Evolutionary conservation across 176 grass and related monocot genomes (phyloP).

Genomic region (Metroxylon sagu): DNA sequence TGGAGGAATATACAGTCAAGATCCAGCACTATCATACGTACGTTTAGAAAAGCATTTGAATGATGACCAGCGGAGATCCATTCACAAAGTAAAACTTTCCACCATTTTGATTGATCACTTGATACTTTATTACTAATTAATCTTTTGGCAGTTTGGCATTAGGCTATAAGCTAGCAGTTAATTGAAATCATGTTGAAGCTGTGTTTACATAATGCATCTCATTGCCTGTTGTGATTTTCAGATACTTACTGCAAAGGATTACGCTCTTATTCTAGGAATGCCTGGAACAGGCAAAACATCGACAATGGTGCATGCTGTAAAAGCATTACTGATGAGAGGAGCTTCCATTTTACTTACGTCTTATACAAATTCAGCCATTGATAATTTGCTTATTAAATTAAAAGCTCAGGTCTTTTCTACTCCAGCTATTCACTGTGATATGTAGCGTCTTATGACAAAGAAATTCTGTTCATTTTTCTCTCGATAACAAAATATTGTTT

Average conservation of each 20-base stretch:
- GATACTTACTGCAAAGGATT: conserved; percentile 97
- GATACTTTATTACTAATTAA: too few species aligned
- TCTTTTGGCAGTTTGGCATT: too few species aligned
- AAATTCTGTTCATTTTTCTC: too few species aligned
- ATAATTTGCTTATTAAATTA: conserved; percentile 95
- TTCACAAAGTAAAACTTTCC: conserved; percentile 60
- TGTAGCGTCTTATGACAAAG: too few species aligned
- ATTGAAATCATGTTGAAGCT: too few species aligned
- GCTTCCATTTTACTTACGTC: conserved; percentile 92
- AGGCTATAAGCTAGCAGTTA: too few species aligned
- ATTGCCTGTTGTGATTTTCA: conserved; percentile 25
- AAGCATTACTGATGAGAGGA: conserved; percentile 84
- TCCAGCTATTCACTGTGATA: background rate
- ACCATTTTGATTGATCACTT: background rate
- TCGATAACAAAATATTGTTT: too few species aligned
- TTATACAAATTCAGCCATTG: conserved; percentile 97
- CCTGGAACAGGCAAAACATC: conserved; percentile 98
- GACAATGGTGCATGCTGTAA: conserved; percentile 96
- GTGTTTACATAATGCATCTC: background rate
- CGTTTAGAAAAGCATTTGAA: conserved; percentile 64
- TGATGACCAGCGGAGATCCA: conserved; percentile 71
- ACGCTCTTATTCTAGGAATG: conserved; percentile 96
- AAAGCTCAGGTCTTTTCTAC: conserved; percentile 53
- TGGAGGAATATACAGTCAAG: conserved; percentile 77
- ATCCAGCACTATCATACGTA: conserved; percentile 80